Evolutionary conservation across 2,329 filamentous ascomycete genomes (phyloP), one percentile per base, ranked within the genome.

Genomic region (Epichloe sibirici): DNA sequence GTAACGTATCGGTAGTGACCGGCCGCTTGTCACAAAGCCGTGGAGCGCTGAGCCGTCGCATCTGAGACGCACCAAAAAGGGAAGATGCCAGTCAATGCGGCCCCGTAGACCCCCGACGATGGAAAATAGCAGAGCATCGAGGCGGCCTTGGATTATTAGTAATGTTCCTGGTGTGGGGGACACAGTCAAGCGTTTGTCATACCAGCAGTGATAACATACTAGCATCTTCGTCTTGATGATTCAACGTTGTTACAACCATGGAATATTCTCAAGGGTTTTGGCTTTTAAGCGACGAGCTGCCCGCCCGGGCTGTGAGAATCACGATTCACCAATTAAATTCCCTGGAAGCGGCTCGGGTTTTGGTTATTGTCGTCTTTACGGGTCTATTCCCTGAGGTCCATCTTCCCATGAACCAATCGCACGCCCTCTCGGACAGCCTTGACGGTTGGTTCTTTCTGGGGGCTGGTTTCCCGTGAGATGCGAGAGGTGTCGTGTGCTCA

Each of bases 1-100:
- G 54, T 54, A 52, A 56, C 52, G 52, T 51, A 52, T 55, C 53
- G 52, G 49, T 48, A 52, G 46, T 56, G 31, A 35, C 52, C 45
- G 43, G 40, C 40, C 43, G 40, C 15, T 35, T 42, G 45, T 49
- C 48, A 45, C 28, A 21, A n/a, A 34, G 49, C 11, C 43, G 37
- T 34, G 15, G 37, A 34, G 43, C 37, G 23, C 37, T n/a, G 15
- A 28, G 39, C 51, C 51, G 46, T 53, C 51, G 51, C 51, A 53
- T 49, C 51, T 49, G 51, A 45, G 21, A 7, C 31, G 21, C 46
- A 49, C 21, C 46, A 45, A 13, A 13, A 13, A 8, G 6, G 8
- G 15, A n/a, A 45, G 43, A 28, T n/a, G 25, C 9, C 7, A 17
- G 43, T 8, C 13, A 4, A 28, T 28, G 21, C 43, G 43, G 4